Percentiles rank a stretch among this genome's conserved stretches.
These are phyloP conservation scores for Mitragyna speciosa DNA, from an alignment of 257 asterid species.

Conservation along the genomic window DNA sequence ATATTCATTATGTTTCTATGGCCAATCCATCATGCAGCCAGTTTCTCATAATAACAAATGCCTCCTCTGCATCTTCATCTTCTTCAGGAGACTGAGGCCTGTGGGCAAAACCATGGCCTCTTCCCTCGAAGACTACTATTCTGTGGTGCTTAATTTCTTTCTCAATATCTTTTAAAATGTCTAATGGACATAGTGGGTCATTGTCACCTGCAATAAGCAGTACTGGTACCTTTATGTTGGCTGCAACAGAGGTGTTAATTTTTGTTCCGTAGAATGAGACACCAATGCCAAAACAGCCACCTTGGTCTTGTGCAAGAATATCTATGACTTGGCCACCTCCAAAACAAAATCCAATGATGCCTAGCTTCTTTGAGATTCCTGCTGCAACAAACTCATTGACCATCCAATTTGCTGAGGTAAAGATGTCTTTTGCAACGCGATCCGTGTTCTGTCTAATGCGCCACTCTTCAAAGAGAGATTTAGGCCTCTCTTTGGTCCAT, in stretches of 20 bases:
- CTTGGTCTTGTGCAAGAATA: conserved; percentile 61
- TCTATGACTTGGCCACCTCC: conserved; percentile 73
- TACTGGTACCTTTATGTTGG: conserved; percentile 51
- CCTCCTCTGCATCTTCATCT: conserved; percentile 80
- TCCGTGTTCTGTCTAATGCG: conserved; percentile 35
- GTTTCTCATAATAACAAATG: conserved; percentile 59
- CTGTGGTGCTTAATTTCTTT: conserved; percentile 37
- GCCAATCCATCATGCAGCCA: conserved; percentile 65
- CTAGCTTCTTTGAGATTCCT: conserved; percentile 72
- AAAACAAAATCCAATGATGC: conserved; percentile 72
- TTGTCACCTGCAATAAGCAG: conserved; percentile 59
- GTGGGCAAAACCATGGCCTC: conserved; percentile 74
- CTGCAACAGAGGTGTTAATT: conserved; percentile 42
- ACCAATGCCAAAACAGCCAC: conserved; percentile 50
- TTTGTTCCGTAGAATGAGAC: conserved; percentile 72
- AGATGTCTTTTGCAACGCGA: conserved; percentile 39
- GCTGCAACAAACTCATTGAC: conserved; percentile 51
- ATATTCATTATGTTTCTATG: conserved; percentile 28
- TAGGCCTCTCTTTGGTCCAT: conserved; percentile 60
- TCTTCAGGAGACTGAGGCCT: conserved; percentile 72
- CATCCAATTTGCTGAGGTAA: conserved; percentile 67
- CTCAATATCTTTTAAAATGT: conserved; percentile 37
- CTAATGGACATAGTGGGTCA: conserved; percentile 56
- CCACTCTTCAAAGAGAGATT: conserved; percentile 51
- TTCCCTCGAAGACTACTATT: conserved; percentile 43